Conservation (phyloP, 2,329 filamentous ascomycete genomes). For the Ilyonectria mors-panacis region DNA sequence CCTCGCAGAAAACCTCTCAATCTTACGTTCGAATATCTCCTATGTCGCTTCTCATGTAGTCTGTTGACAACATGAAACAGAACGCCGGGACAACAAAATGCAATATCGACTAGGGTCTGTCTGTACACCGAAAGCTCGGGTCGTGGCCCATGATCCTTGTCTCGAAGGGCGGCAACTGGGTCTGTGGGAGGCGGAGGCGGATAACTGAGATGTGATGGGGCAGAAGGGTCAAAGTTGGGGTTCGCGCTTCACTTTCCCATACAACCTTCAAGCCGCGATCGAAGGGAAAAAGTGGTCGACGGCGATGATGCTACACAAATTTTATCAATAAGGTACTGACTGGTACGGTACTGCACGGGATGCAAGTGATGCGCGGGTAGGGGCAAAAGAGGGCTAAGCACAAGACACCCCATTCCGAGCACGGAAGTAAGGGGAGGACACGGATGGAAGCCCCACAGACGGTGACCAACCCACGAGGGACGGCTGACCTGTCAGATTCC, state of each 20-base stretch:
- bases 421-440: slow-evolving; percentile 16
- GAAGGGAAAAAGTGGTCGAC: not conserved
- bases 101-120: not conserved
- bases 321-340: not conserved
- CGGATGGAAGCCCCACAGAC: slow-evolving; percentile 30
- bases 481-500: slow-evolving; percentile 47
- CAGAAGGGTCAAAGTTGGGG: not conserved
- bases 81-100: not conserved
- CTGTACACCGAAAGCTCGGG: not conserved
- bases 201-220: not conserved
- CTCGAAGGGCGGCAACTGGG: not conserved
- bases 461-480: slow-evolving; percentile 30
- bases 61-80: not conserved
- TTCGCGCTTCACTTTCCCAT: not conserved
- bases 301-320: not conserved
- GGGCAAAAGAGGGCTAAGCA: slow-evolving; percentile 4
- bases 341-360: not conserved
- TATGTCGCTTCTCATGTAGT: not conserved
- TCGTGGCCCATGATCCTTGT: not conserved
- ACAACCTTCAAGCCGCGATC: not conserved
- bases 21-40: not conserved
- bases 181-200: not conserved
- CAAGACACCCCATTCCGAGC: slow-evolving; percentile 16
- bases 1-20: not conserved
- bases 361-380: slow-evolving; percentile 21